Evolutionary conservation across 1,284 basidiomycete genomes (phyloP).

Genomic region (Baeospora myosura): DNA sequence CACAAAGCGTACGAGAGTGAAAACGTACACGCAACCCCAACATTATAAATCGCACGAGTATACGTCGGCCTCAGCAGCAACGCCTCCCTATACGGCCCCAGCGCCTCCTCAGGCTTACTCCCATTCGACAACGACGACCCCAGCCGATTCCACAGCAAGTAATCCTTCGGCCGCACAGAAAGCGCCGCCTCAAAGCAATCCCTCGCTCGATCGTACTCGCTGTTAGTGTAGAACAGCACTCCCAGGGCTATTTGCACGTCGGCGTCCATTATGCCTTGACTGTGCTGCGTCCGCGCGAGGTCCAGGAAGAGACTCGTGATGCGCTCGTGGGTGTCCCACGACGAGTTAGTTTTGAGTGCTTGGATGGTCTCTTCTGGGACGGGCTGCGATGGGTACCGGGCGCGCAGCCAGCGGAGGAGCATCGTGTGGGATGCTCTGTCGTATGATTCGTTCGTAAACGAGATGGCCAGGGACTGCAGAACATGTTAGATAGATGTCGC

Average conservation of each 20-base stretch:
- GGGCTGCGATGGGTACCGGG: conserved; percentile 66
- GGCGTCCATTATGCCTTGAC: conserved; percentile 70
- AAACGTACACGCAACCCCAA: conserved; percentile 85
- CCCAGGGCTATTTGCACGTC: conserved; percentile 94
- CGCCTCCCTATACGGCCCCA: conserved; percentile 91
- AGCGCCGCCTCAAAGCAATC: conserved; percentile 91
- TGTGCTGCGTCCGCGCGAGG: conserved; percentile 79
- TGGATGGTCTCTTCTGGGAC: conserved; percentile 52
- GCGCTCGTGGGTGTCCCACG: conserved; percentile 82
- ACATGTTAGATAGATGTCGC: conserved; percentile 3
- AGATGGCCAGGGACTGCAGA: conserved; percentile 83
- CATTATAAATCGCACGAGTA: conserved; percentile 95
- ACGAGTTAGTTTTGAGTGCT: conserved; percentile 49
- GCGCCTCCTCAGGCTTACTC: conserved; percentile 89
- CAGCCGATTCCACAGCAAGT: conserved; percentile 92
- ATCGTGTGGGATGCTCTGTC: conserved; percentile 86
- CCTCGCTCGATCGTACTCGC: conserved; percentile 72
- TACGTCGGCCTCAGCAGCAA: conserved; percentile 93
- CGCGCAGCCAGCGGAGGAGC: conserved; percentile 81
- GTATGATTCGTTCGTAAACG: conserved; percentile 93
- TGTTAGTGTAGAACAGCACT: conserved; percentile 85
- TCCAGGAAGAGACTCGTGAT: conserved; percentile 81
- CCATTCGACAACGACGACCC: conserved; percentile 96
- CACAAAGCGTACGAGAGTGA: conserved; percentile 1
- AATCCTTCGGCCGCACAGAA: conserved; percentile 80